Evolutionary conservation across 352 stramenopile genomes (phyloP), one percentile per base, ranked within the genome.

Genomic region (Phytophthora sp.): DNA sequence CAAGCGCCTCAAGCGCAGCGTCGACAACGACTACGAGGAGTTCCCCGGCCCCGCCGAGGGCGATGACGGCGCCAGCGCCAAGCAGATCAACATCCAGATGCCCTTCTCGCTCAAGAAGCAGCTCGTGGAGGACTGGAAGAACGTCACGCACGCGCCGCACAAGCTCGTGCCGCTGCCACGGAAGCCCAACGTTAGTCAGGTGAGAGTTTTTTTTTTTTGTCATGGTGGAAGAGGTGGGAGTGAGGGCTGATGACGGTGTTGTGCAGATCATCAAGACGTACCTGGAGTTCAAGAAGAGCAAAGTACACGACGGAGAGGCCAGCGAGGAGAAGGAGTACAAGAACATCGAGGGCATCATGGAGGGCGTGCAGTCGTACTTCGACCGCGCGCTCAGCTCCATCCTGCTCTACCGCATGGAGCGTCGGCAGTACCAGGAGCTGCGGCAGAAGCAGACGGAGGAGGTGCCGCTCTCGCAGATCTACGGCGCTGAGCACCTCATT

Each of bases 51-150:
- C 53, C 1, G 51, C 38, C 5, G 58, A 69, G 17, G 55, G 24
- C 13, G 32, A 54, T 0, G 31, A 55, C 0, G 55, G 15, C 4
- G 43, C 45, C 5, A 39, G 18, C 7, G 39, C 54, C 41, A 87
- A 89, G 38, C 80, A 84, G 42, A 60, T 94, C 21, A 76, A 74
- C 34, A 78, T 95, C 44, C 79, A 92, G 39, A 96, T 97, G 79
- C 90, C 90, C 4, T 96, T 97, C 61, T 91, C 87, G 41, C 83
- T 97, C 53, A 97, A 97, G 82, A 96, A 96, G 60, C 87, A 96
- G 58, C 82, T 97, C 41, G 88, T 97, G 6, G 87, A 95, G 56
- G 90, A 97, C 83, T 97, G 90, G 90, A 93, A 94, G 60, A 74
- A 90, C 39, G 69, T 94, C 34, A 93, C 84, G n/a, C 84, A 93